Evolutionary conservation across 1,284 basidiomycete genomes (phyloP).

Genomic region (Ceratobasidium sp.): DNA sequence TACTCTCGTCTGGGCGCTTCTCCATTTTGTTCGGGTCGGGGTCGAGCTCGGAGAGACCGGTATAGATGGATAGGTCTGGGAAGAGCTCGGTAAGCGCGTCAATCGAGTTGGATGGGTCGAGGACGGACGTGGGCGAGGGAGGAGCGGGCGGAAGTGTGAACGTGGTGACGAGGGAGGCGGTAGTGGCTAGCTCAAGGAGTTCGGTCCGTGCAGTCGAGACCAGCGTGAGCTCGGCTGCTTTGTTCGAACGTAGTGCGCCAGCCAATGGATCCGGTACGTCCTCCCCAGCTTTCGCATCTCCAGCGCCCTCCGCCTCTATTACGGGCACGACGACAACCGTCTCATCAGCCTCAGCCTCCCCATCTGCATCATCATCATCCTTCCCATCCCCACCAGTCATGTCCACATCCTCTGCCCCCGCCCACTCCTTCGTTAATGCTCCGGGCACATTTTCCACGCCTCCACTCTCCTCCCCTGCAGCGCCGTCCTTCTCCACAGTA

Average conservation of each 20-base stretch:
- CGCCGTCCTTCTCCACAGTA: constrained; percentile 68
- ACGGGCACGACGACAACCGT: constrained; percentile 21
- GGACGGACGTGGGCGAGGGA: constrained; percentile 49
- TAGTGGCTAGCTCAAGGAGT: background rate
- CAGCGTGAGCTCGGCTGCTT: constrained; percentile 55
- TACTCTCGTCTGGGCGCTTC: constrained; percentile 63
- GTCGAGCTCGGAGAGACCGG: constrained; percentile 52
- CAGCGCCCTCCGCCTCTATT: constrained; percentile 48
- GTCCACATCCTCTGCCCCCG: constrained; percentile 55
- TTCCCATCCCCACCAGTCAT: constrained; percentile 52
- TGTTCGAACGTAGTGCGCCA: constrained; percentile 59
- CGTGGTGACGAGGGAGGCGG: constrained; percentile 13
- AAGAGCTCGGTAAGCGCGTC: constrained; percentile 60
- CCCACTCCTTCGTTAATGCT: constrained; percentile 55
- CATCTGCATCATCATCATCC: constrained; percentile 54
- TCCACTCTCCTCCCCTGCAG: constrained; percentile 58
- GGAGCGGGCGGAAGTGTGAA: constrained; percentile 53
- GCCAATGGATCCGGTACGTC: constrained; percentile 68
- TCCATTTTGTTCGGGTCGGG: constrained; percentile 57
- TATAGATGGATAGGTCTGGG: constrained; percentile 64
- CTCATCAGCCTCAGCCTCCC: constrained; percentile 51
- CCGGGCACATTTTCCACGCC: constrained; percentile 55
- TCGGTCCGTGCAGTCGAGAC: constrained; percentile 57
- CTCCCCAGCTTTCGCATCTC: constrained; percentile 52
- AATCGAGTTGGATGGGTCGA: background rate